Evolutionary conservation across 2,329 filamentous ascomycete genomes (phyloP).

Genomic region (Alternaria brassicicola): DNA sequence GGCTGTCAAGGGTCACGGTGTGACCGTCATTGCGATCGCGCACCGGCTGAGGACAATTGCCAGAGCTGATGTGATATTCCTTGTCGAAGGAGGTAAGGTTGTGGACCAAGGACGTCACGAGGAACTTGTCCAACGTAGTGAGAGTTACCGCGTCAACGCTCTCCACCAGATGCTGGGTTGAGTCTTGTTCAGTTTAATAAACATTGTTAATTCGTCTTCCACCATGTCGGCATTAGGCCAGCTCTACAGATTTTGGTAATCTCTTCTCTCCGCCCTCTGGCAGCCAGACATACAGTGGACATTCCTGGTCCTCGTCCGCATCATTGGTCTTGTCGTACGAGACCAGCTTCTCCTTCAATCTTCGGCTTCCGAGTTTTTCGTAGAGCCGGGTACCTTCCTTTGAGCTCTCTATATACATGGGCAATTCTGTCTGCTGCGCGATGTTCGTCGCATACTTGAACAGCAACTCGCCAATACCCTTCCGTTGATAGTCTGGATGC

Average conservation of each 20-base stretch:
- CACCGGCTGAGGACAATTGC: constrained; percentile 52
- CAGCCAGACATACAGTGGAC: constrained; percentile 27
- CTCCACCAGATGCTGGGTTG: constrained; percentile 56
- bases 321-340: constrained; percentile 23
- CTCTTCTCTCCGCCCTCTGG: constrained; percentile 13
- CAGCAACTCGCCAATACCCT: constrained; percentile 51
- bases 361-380: constrained; percentile 55
- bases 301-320: constrained; percentile 11
- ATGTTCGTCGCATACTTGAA: constrained; percentile 49
- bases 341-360: constrained; percentile 48
- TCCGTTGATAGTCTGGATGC: constrained; percentile 52
- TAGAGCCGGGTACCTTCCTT: constrained; percentile 53
- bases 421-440: constrained; percentile 47
- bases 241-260: constrained; percentile 21
- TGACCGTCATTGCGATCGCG: constrained; percentile 54
- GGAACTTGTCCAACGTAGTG: constrained; percentile 56
- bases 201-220: constrained; percentile 1
- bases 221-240: constrained; percentile 8
- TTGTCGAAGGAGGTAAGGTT: constrained; percentile 57
- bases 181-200: constrained; percentile 11
- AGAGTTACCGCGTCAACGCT: constrained; percentile 58
- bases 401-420: constrained; percentile 58
- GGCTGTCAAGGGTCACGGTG: constrained; percentile 42
- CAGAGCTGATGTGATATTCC: constrained; percentile 52
- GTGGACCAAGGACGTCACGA: constrained; percentile 58